Evolutionary conservation across 2,329 filamentous ascomycete species (phyloP), one percentile per base, ranked within the genome.

Genomic region (Neonectria magnoliae): DNA sequence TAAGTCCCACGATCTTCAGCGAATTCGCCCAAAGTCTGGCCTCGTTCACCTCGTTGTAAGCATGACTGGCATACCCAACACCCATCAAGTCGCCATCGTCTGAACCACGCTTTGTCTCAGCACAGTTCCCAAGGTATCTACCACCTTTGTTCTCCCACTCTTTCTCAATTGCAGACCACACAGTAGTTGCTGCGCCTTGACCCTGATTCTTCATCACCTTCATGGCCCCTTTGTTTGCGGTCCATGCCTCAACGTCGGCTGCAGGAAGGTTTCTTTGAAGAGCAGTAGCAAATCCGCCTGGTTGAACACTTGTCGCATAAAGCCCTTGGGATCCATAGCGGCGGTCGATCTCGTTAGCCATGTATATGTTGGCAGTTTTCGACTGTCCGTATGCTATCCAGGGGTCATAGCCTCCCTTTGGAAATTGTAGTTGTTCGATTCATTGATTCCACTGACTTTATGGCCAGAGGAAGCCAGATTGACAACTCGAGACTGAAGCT

Each of bases 301-400:
- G 71, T 22, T 72, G 68, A 2, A 71, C 41, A 13, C 65, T 59
- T 2, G 66, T 59, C 0, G 62, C 66, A 10, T 71, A 69, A 0
- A 73, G 10, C 0, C 71, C 69, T 1, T 50, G 27, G 0, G 5
- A 2, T 4, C 52, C 57, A 7, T 71, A 71, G 13, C 66, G 61
- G 1, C 64, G 60, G 0, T 73, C 69, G 2, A 73, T 53, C 29
- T 73, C 69, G 1, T 62, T 11, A 0, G 61, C 68, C 61, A 73
- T 73, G 31, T 70, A 69, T 2, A 66, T 73, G 0, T 68, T 72
- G 1, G 71, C 68, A 0, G 66, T 70, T 22, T 73, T 73, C 0
- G 71, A 70, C 1, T 73, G 69, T 0, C 36, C 69, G 5, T 73
- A 73, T 13, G 31, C 9, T 36, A 3, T 36, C 31, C 31, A 36